Evolutionary conservation across 352 stramenopile genomes (phyloP), one percentile per base, ranked within the genome.

Genomic region (Globisporangium mamillatum): DNA sequence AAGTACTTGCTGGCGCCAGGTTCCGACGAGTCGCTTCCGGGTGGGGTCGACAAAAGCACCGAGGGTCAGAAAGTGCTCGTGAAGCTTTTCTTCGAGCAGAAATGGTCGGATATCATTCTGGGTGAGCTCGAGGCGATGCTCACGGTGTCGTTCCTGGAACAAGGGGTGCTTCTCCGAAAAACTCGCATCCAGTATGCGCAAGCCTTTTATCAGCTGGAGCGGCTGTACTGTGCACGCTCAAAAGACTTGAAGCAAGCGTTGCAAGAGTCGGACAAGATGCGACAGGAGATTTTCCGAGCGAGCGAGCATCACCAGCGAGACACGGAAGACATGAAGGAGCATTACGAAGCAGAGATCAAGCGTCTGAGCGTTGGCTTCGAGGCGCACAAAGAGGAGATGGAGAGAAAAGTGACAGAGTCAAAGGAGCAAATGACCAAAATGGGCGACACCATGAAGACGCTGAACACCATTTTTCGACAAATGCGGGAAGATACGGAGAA

Each of bases 391-490:
- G 68, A 72, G 12, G 86, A 93, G 5, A 85, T 94, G 75, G 90
- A 98, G 69, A 72, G 78, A 14, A 87, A 88, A 59, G 68, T 86
- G 46, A 56, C 58, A 0, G 84, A 94, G 12, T 81, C 82, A 2
- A 93, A 95, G 65, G 82, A 95, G 2, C 83, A 97, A 66, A 82
- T 93, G 69, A 77, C 80, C 25, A 94, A 95, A 59, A 98, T 98
- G 91, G 80, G 82, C 8, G 92, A 98, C 60, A 97, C 92, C 1
- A 93, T 98, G 75, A 94, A 94, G 60, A 94, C 92, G 18, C 78
- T 98, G 0, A 98, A 97, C 72, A 95, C 84, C 1, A 96, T 98
- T 32, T 98, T 98, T 75, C 76, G 87, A 1, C 91, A 97, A 46
- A 98, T 98, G 90, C 93, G 96, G 14, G 81, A 93, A 52, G 91